A percentile compares a stretch with the other conserved stretches of the same genome.
Conservation (phyloP, 2,329 filamentous ascomycete species). For the Beauveria caledonica region DNA sequence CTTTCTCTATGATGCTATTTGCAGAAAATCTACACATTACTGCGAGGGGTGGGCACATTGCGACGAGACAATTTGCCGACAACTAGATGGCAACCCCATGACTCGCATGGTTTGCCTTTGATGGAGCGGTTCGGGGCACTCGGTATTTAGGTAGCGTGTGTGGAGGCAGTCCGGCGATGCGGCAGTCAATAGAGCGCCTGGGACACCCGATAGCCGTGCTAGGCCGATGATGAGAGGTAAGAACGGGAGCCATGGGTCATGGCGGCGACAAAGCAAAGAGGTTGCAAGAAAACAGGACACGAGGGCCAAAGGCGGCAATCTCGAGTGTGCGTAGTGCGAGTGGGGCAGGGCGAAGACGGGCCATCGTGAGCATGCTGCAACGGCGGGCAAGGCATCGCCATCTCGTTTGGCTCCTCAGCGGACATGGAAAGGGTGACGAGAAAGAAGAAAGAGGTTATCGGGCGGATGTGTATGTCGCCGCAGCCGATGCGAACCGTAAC, state of each 20-base stretch:
- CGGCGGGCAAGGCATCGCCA: not conserved
- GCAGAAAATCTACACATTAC: not conserved
- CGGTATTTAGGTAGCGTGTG: not conserved
- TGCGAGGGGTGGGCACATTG: not conserved
- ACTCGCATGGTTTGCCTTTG: slow-evolving; percentile 1
- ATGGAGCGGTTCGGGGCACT: not conserved
- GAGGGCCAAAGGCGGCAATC: not conserved
- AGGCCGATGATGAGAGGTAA: not conserved
- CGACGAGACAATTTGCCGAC: not conserved
- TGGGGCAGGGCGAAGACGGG: not conserved
- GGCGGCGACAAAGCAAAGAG: not conserved
- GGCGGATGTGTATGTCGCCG: not conserved
- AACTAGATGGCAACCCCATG: not conserved
- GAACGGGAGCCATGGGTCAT: too few relatives aligned
- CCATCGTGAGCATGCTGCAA: not conserved
- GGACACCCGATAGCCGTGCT: not conserved
- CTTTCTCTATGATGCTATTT: not conserved
- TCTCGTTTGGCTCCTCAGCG: not conserved
- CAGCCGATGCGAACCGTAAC: not conserved
- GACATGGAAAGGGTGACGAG: not conserved
- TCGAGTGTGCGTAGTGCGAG: not conserved
- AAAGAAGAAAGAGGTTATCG: not conserved
- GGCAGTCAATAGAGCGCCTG: not conserved
- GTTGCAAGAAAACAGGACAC: not conserved
- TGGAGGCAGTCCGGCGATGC: not conserved